Conservation (phyloP, 495 filamentous ascomycete genomes). For the Viridothelium virens region DNA sequence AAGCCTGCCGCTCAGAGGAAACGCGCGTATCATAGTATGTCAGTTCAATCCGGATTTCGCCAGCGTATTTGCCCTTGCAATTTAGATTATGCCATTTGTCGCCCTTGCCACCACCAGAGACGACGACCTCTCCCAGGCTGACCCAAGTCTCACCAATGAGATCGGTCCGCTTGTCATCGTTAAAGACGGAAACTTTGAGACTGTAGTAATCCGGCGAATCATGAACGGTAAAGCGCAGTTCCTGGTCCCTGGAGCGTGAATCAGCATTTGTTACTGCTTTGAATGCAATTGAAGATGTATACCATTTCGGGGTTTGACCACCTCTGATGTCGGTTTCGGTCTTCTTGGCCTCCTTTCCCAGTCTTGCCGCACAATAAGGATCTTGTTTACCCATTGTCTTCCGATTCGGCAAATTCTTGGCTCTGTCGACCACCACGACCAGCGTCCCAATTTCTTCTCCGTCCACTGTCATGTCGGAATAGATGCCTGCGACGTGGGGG, state of each 20-base stretch:
- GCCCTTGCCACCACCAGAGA: constrained; percentile 79
- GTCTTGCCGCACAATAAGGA: constrained; percentile 85
- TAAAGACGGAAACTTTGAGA: constrained; percentile 91
- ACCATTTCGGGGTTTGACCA: constrained; percentile 95
- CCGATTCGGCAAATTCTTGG: constrained; percentile 89
- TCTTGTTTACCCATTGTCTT: constrained; percentile 98
- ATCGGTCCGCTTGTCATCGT: constrained; percentile 94
- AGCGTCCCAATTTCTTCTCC: constrained; percentile 90
- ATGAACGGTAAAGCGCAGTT: constrained; percentile 91
- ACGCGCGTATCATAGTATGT: constrained; percentile 90
- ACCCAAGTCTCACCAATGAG: constrained; percentile 91
- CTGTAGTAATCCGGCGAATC: constrained; percentile 93
- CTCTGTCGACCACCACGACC: constrained; percentile 73
- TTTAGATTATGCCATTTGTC: constrained; percentile 84
- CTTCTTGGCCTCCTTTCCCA: constrained; percentile 97
- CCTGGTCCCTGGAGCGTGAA: constrained; percentile 69
- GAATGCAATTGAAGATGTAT: constrained; percentile 33
- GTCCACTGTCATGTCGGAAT: constrained; percentile 89
- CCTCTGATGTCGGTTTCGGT: constrained; percentile 90
- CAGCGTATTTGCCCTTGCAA: constrained; percentile 88
- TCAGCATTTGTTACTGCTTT: constrained; percentile 25
- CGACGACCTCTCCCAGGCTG: constrained; percentile 69
- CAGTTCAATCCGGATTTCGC: constrained; percentile 88
- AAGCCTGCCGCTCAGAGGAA: constrained; percentile 57
- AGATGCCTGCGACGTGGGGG: constrained; percentile 84